A percentile compares a stretch with the other conserved stretches of the same genome.
These are phyloP conservation scores for Pyrus betulifolia DNA, from an alignment of 306 rosid genomes.

Conservation along the genomic window DNA sequence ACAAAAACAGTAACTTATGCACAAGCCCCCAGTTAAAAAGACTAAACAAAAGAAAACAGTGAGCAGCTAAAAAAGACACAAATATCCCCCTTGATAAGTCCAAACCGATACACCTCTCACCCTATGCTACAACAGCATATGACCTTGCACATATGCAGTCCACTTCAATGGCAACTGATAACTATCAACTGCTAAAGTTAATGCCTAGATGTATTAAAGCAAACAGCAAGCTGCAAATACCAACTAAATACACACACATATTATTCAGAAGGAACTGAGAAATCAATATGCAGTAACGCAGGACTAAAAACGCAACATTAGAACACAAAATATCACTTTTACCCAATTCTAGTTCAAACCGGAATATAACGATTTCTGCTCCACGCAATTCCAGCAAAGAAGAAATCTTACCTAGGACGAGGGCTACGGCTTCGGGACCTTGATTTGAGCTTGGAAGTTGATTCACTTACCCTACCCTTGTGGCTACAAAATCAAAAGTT, in stretches of 20 bases:
- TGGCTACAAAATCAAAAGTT: slow-evolving; percentile 25
- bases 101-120: background rate
- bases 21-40: background rate
- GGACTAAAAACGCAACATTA: background rate
- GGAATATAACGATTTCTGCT: background rate
- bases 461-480: slow-evolving; percentile 49
- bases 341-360: background rate
- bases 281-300: background rate
- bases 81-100: background rate
- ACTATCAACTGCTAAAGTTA: background rate
- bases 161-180: background rate
- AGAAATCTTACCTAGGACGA: slow-evolving; percentile 50
- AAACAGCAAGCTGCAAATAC: no score
- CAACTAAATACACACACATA: background rate
- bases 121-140: background rate
- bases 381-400: background rate
- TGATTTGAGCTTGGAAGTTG: slow-evolving; percentile 39
- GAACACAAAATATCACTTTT: background rate
- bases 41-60: background rate
- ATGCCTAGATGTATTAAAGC: background rate
- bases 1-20: background rate
- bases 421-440: slow-evolving; percentile 66
- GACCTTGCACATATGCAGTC: no score
- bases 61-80: no score
- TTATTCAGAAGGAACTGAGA: background rate